Evolutionary conservation across 75 land plant species (phyloP).

Genomic region (Pseudotsuga menziesii): DNA sequence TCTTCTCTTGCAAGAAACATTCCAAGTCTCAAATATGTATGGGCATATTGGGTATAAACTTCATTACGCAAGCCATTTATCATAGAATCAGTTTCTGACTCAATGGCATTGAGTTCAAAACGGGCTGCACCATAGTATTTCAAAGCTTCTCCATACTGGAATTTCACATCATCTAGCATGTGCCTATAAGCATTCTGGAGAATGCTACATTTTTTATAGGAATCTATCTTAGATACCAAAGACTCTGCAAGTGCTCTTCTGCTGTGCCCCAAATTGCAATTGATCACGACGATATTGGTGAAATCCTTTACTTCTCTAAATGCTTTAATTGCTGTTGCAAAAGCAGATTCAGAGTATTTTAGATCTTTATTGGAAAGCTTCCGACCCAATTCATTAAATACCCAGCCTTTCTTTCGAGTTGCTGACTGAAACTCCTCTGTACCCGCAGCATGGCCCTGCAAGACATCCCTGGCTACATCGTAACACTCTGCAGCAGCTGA

Average conservation of each 20-base stretch:
- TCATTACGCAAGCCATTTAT: conserved; percentile 51
- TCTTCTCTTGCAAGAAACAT: conserved; percentile 86
- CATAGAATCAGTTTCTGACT: conserved; percentile 20
- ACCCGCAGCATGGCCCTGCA: conserved; percentile 25
- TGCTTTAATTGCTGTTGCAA: conserved; percentile 69
- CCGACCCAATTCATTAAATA: conserved; percentile 92
- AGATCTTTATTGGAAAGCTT: conserved; percentile 60
- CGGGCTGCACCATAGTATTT: conserved; percentile 75
- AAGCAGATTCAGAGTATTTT: conserved; percentile 67
- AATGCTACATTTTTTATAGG: conserved; percentile 31
- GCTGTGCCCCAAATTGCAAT: conserved; percentile 91
- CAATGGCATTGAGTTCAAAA: conserved; percentile 39
- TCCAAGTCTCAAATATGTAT: conserved; percentile 90
- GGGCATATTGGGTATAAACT: conserved; percentile 82
- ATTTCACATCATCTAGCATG: conserved; percentile 57
- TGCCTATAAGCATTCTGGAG: conserved; percentile 40
- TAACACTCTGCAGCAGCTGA: conserved; percentile 69
- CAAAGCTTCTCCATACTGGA: conserved; percentile 66
- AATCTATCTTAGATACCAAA: conserved; percentile 56
- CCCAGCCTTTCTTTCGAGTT: conserved; percentile 89
- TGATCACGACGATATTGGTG: conserved; percentile 76
- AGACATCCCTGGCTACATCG: conserved; percentile 66
- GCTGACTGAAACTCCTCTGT: conserved; percentile 50
- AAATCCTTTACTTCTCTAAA: conserved; percentile 79
- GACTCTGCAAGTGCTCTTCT: conserved; percentile 88